Evolutionary conservation across 495 filamentous ascomycete genomes (phyloP).

Genomic region (Collariella sp.): DNA sequence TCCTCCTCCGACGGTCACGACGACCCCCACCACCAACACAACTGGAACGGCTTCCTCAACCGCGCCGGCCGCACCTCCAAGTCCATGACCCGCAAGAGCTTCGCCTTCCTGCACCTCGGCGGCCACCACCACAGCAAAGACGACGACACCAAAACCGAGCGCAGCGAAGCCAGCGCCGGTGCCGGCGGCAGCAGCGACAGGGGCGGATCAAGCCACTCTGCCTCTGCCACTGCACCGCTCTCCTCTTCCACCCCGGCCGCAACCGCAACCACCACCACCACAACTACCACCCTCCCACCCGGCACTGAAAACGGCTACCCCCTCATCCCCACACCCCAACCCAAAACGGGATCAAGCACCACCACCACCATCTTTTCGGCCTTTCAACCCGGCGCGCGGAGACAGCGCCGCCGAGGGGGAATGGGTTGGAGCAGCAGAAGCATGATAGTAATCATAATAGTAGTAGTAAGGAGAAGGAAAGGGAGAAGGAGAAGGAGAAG

Average conservation of each 20-base stretch:
- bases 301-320: no score
- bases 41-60: conserved; percentile 28
- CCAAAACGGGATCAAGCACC: no score
- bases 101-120: conserved; percentile 38
- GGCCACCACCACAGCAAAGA: conserved; percentile 24
- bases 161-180: no score
- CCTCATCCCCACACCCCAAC: no score
- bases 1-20: not conserved
- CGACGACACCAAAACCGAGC: not conserved
- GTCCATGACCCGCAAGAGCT: conserved; percentile 43
- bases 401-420: no score
- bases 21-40: not conserved
- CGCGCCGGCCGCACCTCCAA: conserved; percentile 32
- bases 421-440: no score
- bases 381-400: no score
- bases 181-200: not conserved
- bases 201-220: conserved; percentile 13
- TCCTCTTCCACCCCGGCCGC: not conserved
- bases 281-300: no score
- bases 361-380: no score
- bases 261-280: not conserved
- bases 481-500: not conserved
- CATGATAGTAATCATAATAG: no score
- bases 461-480: not conserved
- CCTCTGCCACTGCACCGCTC: not conserved